phyloP scores from a whole-genome alignment of 2,329 filamentous ascomycete species.

The Diplodia mutila region DNA sequence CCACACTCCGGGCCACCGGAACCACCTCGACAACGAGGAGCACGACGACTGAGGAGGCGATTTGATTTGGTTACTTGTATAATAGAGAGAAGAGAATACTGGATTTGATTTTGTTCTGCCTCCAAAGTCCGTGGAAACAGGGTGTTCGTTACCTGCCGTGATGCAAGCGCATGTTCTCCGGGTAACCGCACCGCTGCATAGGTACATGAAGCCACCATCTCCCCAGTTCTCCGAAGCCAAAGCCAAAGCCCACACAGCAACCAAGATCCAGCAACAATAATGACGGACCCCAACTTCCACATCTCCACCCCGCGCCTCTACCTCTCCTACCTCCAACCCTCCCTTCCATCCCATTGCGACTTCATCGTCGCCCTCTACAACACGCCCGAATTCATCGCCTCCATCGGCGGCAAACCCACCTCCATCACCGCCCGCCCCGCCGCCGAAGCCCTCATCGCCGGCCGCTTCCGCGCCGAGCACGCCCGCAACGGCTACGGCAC shows the following conservation, averaged over 20 bases:
- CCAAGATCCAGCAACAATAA: neutral
- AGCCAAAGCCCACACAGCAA: neutral
- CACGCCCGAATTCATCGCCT: slow-evolving; percentile 31
- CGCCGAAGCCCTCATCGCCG: slow-evolving; percentile 13
- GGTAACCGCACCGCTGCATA: neutral
- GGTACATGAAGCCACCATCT: neutral
- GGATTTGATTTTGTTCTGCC: too few relatives aligned
- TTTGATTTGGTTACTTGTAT: too few relatives aligned
- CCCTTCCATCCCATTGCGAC: slow-evolving; percentile 33
- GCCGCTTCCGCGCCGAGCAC: slow-evolving; percentile 28
- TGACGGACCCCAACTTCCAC: slow-evolving; percentile 31
- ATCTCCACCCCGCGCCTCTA: slow-evolving; percentile 35
- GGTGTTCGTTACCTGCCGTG: too few relatives aligned
- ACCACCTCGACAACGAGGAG: neutral
- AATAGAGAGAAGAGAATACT: neutral
- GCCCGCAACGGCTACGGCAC: slow-evolving; percentile 36
- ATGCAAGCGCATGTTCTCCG: too few relatives aligned
- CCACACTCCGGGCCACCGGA: slow-evolving; percentile 10
- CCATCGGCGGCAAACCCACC: slow-evolving; percentile 27
- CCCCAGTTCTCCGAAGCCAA: neutral
- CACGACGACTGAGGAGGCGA: too few relatives aligned
- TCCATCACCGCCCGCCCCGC: slow-evolving; percentile 27
- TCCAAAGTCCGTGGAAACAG: too few relatives aligned
- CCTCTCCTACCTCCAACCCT: slow-evolving; percentile 31
- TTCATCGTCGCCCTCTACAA: slow-evolving; percentile 36